A percentile compares a stretch with the other conserved stretches of the same genome.
These are phyloP conservation scores for Fusarium lyarnte DNA, from an alignment of 2,329 filamentous ascomycete species.

Conservation along the genomic window DNA sequence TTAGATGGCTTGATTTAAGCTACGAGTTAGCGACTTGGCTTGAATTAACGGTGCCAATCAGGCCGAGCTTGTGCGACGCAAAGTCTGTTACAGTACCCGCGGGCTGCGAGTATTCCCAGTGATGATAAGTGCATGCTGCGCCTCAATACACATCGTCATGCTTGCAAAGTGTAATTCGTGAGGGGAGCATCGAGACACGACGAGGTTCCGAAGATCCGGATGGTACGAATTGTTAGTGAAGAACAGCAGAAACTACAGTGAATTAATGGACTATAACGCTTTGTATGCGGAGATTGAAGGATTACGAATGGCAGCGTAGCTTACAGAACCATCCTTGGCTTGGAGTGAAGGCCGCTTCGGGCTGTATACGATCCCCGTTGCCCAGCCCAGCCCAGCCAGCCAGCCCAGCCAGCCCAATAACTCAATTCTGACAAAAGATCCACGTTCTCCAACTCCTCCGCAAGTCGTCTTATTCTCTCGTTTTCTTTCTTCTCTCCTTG, in stretches of 20 bases:
- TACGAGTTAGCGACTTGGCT: constrained; percentile 21
- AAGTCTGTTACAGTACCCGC: not conserved
- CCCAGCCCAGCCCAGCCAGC: constrained; percentile 2
- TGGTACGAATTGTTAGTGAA: not conserved
- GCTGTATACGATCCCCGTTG: constrained; percentile 22
- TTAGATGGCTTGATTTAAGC: constrained; percentile 20
- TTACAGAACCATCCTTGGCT: not conserved
- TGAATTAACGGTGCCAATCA: constrained; percentile 15
- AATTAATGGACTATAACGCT: not conserved
- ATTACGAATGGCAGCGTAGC: constrained; percentile 1
- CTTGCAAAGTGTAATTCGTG: not conserved
- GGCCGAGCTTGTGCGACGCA: not conserved
- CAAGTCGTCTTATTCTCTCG: constrained; percentile 12
- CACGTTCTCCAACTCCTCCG: not conserved
- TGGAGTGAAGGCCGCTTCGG: constrained; percentile 13
- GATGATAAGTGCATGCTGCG: constrained; percentile 25
- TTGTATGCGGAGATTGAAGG: not conserved
- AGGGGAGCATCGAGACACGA: not conserved
- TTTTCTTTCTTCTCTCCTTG: not conserved
- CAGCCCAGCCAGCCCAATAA: not conserved
- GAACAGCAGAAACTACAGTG: not conserved
- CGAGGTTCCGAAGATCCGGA: not conserved
- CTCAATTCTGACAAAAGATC: constrained; percentile 32
- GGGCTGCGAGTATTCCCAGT: not conserved
- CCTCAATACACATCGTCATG: constrained; percentile 8